Conservation (phyloP, 1,284 basidiomycete genomes). For the Rugosomyces carneus region DNA sequence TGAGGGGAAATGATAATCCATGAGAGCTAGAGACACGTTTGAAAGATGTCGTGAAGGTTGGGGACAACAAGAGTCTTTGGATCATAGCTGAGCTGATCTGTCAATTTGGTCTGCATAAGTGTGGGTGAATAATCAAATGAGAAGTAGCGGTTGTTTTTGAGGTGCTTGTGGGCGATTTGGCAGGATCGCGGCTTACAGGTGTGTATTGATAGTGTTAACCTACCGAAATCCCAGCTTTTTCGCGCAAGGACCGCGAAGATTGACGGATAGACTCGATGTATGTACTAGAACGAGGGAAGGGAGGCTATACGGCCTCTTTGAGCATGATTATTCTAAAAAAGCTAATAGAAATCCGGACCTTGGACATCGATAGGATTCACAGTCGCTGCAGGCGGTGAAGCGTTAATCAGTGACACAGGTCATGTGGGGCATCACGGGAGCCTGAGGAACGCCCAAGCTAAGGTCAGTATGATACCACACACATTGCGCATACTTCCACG, state of each 20-base stretch:
- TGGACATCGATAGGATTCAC: too few relatives aligned
- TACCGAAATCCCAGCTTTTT: conserved; percentile 38
- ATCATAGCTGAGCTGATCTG: conserved; percentile 55
- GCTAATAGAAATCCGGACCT: neutral
- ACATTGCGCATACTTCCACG: neutral
- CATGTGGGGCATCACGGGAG: too few relatives aligned
- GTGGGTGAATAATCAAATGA: neutral
- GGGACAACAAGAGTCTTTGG: conserved; percentile 55
- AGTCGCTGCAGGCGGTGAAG: too few relatives aligned
- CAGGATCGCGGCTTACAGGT: neutral
- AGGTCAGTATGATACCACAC: too few relatives aligned
- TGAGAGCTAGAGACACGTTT: conserved; percentile 54
- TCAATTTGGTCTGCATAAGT: neutral
- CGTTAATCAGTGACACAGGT: too few relatives aligned
- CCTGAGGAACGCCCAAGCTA: too few relatives aligned
- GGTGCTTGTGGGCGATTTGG: neutral
- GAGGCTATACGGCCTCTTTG: too few relatives aligned
- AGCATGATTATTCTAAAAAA: neutral
- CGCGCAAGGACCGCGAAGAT: conserved; percentile 42
- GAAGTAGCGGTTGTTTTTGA: too few relatives aligned
- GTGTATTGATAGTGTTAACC: conserved; percentile 17
- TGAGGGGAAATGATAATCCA: conserved; percentile 69
- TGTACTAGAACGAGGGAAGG: conserved; percentile 38
- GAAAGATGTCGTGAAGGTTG: conserved; percentile 59
- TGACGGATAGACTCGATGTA: conserved; percentile 46